Base-by-base conservation (phyloP, 2,329 filamentous ascomycete species). In the Penicillium sp. region DNA sequence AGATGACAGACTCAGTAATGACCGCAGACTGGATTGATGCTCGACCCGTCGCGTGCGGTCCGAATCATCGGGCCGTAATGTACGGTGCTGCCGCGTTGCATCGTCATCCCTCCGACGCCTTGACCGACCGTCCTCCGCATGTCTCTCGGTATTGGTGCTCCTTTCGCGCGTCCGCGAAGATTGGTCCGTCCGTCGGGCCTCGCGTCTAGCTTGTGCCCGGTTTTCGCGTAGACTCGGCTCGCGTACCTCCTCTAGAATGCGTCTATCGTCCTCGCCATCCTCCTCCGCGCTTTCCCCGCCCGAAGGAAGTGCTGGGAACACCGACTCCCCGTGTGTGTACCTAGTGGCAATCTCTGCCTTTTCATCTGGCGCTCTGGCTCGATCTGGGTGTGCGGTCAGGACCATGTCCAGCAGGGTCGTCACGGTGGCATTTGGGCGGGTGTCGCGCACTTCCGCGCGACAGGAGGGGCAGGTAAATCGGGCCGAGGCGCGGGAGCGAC, bases 401-500 rank as follows among this genome's bases (percentile, higher is more conserved):
- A 90, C 92, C 84, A 96, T 93, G 56, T 97, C 93, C 59, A 99
- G 79, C 46, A 97, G 80, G 2, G 92, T 96, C 9, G 88, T 93
- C 51, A 97, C 89, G 25, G 89, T 92, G 57, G 94, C 91, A 83
- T 97, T 95, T 70, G 91, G 91, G 71, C 88, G 87, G 43, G 93
- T 96, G 68, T 89, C 90, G 62, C 93, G 88, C 60, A 99, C 93
- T 13, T 83, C 77, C 46, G 92, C 90, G 64, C 94, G 90, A 77
- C 94, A 99, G 77, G 91, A 89, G 41, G 94, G 94, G 78, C 94
- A 99, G 46, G 92, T 97, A 74, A 91, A 96, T 46, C 82, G 83
- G 53, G 82, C 77, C 7, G 73, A 62, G 19, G 70, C 83, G 71
- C 62, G 77, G 67, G 68, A 80, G 70, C 53, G 79, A 66, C 62